Percentiles rank a stretch among this genome's conserved stretches.
These are phyloP conservation scores for Asclepias syriaca DNA, from an alignment of 257 asterid genomes.

Conservation along the genomic window DNA sequence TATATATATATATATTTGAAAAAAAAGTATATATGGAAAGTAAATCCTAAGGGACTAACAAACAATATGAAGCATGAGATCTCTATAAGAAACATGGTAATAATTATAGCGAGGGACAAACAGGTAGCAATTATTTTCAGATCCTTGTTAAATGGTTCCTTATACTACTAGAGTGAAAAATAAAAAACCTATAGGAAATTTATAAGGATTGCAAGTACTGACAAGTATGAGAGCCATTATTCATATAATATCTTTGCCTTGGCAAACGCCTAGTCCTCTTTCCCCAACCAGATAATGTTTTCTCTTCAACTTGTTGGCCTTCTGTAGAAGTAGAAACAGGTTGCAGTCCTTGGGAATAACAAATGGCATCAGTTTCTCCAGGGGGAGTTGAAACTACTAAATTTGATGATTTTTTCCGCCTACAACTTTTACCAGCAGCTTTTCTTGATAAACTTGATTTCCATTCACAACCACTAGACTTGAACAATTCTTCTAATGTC, in stretches of 20 bases:
- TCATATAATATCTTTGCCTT: constrained; percentile 45
- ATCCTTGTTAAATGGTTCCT: background rate
- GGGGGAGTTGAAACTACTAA: constrained; percentile 17
- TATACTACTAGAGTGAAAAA: no score
- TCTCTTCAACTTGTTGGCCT: constrained; percentile 24
- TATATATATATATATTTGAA: no score
- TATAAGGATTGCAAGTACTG: constrained; percentile 29
- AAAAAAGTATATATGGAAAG: no score
- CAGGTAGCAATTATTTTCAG: background rate
- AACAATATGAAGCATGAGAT: background rate
- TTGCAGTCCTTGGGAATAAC: constrained; percentile 19
- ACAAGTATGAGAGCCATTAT: constrained; percentile 20
- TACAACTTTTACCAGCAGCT: constrained; percentile 25
- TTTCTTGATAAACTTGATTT: constrained; percentile 23
- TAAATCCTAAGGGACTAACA: background rate
- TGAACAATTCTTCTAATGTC: constrained; percentile 50
- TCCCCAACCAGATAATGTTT: constrained; percentile 63
- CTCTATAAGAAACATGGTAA: background rate
- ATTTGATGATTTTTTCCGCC: constrained; percentile 37
- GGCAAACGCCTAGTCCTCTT: constrained; percentile 70
- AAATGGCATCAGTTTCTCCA: constrained; percentile 12
- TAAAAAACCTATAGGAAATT: background rate
- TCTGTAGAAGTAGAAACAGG: constrained; percentile 25
- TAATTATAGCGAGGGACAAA: background rate
- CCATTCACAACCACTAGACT: constrained; percentile 30